Conservation (phyloP, 1,139 yeast species). For the Yamadazyma diospyri region DNA sequence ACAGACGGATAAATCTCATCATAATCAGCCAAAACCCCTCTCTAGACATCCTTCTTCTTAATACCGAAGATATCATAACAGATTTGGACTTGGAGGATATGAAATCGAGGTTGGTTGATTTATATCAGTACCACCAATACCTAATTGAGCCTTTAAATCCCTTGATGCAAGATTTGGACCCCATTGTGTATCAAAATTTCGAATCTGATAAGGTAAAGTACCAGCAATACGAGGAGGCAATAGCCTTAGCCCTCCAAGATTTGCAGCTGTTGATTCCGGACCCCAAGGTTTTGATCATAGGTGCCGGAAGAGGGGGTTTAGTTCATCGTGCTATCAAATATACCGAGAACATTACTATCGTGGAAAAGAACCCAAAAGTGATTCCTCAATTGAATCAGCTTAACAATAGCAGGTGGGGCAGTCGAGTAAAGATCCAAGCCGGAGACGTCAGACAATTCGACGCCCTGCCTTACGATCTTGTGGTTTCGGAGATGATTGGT, state of each 20-base stretch:
- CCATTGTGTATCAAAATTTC: constrained; percentile 61
- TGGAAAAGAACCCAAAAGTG: constrained; percentile 74
- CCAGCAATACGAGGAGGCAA: constrained; percentile 62
- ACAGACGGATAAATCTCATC: constrained; percentile 3
- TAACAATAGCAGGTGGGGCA: constrained; percentile 43
- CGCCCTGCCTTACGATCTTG: constrained; percentile 40
- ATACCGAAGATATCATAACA: constrained; percentile 1
- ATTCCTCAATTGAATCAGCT: constrained; percentile 40
- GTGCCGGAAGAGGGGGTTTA: constrained; percentile 87
- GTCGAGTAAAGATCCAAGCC: constrained; percentile 44
- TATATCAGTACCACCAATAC: constrained; percentile 8
- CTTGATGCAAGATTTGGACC: constrained; percentile 50
- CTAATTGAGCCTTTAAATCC: constrained; percentile 66
- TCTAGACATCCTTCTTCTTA: constrained; percentile 2
- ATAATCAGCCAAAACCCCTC: not conserved
- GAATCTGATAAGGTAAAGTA: constrained; percentile 71
- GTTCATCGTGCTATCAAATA: constrained; percentile 35
- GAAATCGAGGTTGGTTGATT: not conserved
- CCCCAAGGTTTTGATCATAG: constrained; percentile 55
- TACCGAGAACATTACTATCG: constrained; percentile 17
- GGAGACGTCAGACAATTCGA: constrained; percentile 56
- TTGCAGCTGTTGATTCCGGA: constrained; percentile 8
- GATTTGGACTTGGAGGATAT: not conserved
- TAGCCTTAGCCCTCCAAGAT: constrained; percentile 50
- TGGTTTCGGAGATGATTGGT: constrained; percentile 80